Percentiles rank a stretch among this genome's conserved stretches.
phyloP scores from a whole-genome alignment of 2,329 filamentous ascomycete genomes.

The Paecilomyces variotii region DNA sequence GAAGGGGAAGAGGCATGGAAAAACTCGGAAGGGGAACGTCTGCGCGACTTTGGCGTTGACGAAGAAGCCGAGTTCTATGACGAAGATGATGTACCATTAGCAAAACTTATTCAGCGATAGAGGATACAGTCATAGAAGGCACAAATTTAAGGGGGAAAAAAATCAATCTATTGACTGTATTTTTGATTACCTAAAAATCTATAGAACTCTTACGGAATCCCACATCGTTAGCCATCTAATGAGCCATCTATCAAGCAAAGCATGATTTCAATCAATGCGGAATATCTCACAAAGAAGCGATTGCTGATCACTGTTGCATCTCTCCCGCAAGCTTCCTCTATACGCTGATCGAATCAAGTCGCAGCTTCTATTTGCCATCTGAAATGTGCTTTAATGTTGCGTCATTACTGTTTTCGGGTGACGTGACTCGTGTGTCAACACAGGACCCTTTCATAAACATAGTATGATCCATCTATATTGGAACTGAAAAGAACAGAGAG shows the following conservation, averaged over 20 bases:
- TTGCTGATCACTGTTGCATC: neutral
- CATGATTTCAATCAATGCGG: too few species aligned
- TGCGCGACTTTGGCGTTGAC: conserved; percentile 58
- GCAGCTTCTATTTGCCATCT: neutral
- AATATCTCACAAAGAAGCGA: neutral
- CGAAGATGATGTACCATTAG: conserved; percentile 53
- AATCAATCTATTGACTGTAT: neutral
- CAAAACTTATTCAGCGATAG: conserved; percentile 2
- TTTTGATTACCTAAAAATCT: too few species aligned
- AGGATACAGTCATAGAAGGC: neutral
- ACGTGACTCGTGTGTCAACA: neutral
- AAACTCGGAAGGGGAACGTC: conserved; percentile 54
- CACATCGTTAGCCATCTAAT: too few species aligned
- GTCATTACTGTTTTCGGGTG: neutral
- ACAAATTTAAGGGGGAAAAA: neutral
- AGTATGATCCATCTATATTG: neutral
- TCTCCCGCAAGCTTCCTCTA: neutral
- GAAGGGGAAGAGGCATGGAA: conserved; percentile 55
- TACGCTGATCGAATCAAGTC: neutral
- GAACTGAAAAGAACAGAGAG: neutral
- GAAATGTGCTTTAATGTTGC: neutral
- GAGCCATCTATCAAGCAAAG: too few species aligned
- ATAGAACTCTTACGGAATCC: too few species aligned
- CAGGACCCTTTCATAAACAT: neutral
- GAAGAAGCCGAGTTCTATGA: conserved; percentile 58